Evolutionary conservation across 805 yeast genomes (phyloP), one percentile per base, ranked within the genome.

Genomic region (Metschnikowia aberdeeniae): DNA sequence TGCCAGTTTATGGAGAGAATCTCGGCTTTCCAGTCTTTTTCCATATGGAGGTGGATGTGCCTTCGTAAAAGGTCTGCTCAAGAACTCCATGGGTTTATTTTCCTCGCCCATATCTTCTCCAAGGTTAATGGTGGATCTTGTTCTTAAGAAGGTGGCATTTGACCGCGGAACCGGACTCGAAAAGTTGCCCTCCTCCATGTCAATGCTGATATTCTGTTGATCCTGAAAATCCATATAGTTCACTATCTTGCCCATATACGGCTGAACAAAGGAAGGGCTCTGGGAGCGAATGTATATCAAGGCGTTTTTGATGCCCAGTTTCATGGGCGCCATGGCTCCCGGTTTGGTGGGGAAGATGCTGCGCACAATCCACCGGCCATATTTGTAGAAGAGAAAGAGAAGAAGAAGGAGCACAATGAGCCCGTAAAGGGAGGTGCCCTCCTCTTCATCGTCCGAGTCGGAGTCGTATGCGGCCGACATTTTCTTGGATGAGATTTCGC

Each of bases 81-180:
- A 47, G 46, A 69, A 67, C 10, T 31, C 36, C 36, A 32, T 8
- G n/a, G 42, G 35, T 22, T 24, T 46, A 19, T 37, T 32, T 10
- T 47, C 52, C 14, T 50, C 46, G 7, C 36, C 36, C 1, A 24
- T 20, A 9, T 48, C 51, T 10, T 38, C 46, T 5, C 44, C 40
- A 43, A 70, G 59, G 40, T 61, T 67, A 17, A 68, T 59, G 5
- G 64, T 59, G 34, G 70, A 68, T 40, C 76, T 47, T 2, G 76
- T 70, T 26, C 76, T 54, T 22, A 70, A 56, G 11, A 63, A 64
- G 1, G 66, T 58, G 5, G 49, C 57, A 6, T 39, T 40, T 27
- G 45, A 43, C 31, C 33, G 32, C 1, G 49, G 49, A 1, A 60
- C 47, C 5, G 59, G 52, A 3, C 63, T 47, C 2, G 52, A 39